phyloP scores from a whole-genome alignment of 148 eudicot genomes.

The Pouteria glomerata region DNA sequence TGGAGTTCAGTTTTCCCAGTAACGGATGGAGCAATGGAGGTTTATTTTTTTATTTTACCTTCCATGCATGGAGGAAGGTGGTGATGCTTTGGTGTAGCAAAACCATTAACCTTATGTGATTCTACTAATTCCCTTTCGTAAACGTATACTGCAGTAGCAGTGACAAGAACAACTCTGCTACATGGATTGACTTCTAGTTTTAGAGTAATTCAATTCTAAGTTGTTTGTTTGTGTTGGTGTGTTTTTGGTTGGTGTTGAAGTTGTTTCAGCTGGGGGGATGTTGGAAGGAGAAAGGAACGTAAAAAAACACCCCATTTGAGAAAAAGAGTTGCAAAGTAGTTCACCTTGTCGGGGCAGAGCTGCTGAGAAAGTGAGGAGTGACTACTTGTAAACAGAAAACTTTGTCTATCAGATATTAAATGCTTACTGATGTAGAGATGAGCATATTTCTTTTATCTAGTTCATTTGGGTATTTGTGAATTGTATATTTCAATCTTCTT shows the following conservation, averaged over 20 bases:
- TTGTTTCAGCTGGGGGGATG: neutral
- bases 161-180: slow-evolving; percentile 11
- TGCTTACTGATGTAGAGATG: slow-evolving; percentile 11
- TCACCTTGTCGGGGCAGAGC: neutral
- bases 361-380: neutral
- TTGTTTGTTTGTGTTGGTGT: neutral
- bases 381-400: slow-evolving; percentile 4
- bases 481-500: too few relatives aligned
- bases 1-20: slow-evolving; percentile 23
- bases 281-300: neutral
- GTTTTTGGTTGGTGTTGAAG: neutral
- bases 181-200: neutral
- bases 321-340: neutral
- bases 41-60: slow-evolving; percentile 25
- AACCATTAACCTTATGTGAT: slow-evolving; percentile 12
- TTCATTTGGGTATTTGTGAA: neutral
- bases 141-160: neutral
- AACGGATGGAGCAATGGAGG: slow-evolving; percentile 21
- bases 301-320: too few relatives aligned
- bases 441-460: neutral
- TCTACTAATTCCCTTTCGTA: slow-evolving; percentile 8
- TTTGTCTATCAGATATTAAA: slow-evolving; percentile 5
- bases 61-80: slow-evolving; percentile 20
- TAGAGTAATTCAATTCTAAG: neutral
- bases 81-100: slow-evolving; percentile 24